phyloP scores from a whole-genome alignment of 805 yeast species.

The Kuraishia ogatae region DNA sequence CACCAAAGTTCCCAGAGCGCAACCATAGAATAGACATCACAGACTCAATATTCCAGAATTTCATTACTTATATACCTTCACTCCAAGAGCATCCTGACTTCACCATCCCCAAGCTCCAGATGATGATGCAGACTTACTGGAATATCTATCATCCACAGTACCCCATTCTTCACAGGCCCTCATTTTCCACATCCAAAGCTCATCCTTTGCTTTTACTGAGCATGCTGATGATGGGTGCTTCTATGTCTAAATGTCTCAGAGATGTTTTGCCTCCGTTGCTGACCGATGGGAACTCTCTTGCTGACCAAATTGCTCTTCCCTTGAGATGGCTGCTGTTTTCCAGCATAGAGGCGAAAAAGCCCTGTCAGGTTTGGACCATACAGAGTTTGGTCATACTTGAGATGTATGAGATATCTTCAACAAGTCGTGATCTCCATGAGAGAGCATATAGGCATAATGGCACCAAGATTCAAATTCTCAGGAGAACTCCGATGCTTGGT shows the following conservation, averaged over 20 bases:
- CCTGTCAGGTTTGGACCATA: conserved; percentile 40
- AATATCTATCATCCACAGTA: conserved; percentile 44
- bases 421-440: conserved; percentile 37
- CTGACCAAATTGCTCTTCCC: conserved; percentile 29
- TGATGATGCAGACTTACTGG: conserved; percentile 36
- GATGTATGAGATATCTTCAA: conserved; percentile 36
- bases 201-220: conserved; percentile 44
- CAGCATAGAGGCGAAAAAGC: conserved; percentile 33
- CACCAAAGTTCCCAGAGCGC: neutral
- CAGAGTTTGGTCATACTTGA: conserved; percentile 39
- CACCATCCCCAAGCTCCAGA: neutral
- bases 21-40: neutral
- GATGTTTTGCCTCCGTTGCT: neutral
- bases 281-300: conserved; percentile 13
- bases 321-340: conserved; percentile 36
- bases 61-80: neutral
- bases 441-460: conserved; percentile 44
- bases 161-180: conserved; percentile 37
- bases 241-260: conserved; percentile 5
- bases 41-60: neutral
- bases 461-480: conserved; percentile 38
- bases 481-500: conserved; percentile 37
- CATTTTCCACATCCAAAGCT: conserved; percentile 40
- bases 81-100: conserved; percentile 1
- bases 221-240: conserved; percentile 51